These are phyloP conservation scores for Colletotrichum godetiae DNA, from an alignment of 2,329 filamentous ascomycete genomes.

Conservation along the genomic window DNA sequence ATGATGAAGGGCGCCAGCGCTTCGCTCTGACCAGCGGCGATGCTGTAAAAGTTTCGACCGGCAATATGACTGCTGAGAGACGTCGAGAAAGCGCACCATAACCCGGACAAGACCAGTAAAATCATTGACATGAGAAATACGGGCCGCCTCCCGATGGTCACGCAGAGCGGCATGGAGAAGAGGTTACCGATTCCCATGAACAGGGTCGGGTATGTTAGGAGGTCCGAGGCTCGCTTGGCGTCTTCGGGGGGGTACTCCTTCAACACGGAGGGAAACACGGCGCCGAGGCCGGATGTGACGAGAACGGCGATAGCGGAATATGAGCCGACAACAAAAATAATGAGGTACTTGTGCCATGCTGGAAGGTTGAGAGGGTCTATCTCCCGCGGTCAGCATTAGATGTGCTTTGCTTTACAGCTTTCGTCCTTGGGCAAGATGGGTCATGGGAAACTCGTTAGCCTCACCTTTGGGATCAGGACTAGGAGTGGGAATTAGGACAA, in stretches of 20 bases:
- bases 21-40: constrained; percentile 47
- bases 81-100: constrained; percentile 31
- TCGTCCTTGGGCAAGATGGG: neutral
- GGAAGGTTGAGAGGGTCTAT: constrained; percentile 42
- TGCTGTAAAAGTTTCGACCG: constrained; percentile 42
- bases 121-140: constrained; percentile 44
- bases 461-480: constrained; percentile 39
- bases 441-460: too few species aligned
- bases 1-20: constrained; percentile 40
- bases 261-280: constrained; percentile 34
- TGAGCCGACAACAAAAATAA: constrained; percentile 38
- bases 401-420: too few species aligned
- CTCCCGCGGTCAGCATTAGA: neutral
- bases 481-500: constrained; percentile 40
- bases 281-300: constrained; percentile 36
- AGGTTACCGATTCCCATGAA: constrained; percentile 44
- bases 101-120: constrained; percentile 40
- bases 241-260: constrained; percentile 32
- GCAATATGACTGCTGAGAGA: constrained; percentile 34
- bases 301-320: constrained; percentile 34
- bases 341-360: constrained; percentile 38
- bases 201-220: constrained; percentile 46
- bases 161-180: constrained; percentile 46
- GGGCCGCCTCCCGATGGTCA: constrained; percentile 45
- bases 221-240: constrained; percentile 34